Conservation (phyloP, 2,329 filamentous ascomycete genomes). For the Hypoxylon sp. region DNA sequence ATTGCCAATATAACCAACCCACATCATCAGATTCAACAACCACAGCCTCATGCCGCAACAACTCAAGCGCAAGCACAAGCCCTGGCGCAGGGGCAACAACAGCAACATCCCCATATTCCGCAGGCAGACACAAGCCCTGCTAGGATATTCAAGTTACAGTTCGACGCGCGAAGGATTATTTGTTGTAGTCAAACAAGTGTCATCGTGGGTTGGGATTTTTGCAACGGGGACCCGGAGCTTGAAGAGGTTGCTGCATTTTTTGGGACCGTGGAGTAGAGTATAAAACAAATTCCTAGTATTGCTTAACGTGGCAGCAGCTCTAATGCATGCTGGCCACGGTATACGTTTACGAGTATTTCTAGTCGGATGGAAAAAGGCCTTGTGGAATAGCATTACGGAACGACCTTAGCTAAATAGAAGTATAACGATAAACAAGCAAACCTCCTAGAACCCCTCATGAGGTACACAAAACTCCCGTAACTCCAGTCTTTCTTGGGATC, state of each 20-base stretch:
- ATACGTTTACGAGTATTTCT: constrained; percentile 13
- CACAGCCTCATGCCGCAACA: constrained; percentile 48
- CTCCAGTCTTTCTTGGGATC: constrained; percentile 25
- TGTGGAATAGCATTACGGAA: constrained; percentile 24
- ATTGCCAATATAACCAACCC: constrained; percentile 26
- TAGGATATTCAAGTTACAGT: constrained; percentile 95
- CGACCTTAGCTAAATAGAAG: constrained; percentile 33
- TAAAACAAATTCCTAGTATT: neutral
- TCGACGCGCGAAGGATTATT: constrained; percentile 92
- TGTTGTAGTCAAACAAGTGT: constrained; percentile 93
- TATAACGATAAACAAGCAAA: constrained; percentile 22
- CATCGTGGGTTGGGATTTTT: constrained; percentile 99
- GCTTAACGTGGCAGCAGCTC: neutral
- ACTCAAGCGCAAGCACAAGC: constrained; percentile 22
- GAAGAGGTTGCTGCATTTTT: constrained; percentile 86
- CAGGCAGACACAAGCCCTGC: constrained; percentile 64
- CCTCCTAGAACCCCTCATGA: constrained; percentile 8
- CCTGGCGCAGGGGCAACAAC: constrained; percentile 44
- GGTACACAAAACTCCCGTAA: constrained; percentile 39
- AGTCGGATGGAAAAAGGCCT: neutral
- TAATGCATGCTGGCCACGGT: neutral
- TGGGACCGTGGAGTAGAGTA: constrained; percentile 68
- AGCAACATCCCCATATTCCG: constrained; percentile 64
- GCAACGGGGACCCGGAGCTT: constrained; percentile 85
- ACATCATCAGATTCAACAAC: constrained; percentile 41